Evolutionary conservation across 202 grass and related monocot species (phyloP).

Genomic region (Zizania palustris): DNA sequence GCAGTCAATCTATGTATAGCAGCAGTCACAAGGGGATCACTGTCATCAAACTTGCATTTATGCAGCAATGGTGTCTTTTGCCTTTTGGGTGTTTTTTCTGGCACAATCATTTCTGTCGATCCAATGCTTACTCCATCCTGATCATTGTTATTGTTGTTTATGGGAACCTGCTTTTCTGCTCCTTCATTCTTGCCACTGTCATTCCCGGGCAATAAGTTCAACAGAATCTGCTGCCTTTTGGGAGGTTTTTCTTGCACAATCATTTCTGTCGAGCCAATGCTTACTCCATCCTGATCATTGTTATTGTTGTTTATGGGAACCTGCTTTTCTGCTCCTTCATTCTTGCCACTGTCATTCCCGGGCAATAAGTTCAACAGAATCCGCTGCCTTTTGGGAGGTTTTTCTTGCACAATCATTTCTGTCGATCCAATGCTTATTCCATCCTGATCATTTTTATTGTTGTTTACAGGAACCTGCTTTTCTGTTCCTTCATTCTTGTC

Average conservation of each 20-base stretch:
- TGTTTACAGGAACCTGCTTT: too few species aligned
- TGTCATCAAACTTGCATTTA: constrained; percentile 52
- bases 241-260: too few species aligned
- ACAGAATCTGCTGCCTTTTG: constrained; percentile 15
- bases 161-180: constrained; percentile 17
- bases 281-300: too few species aligned
- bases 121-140: constrained; percentile 40
- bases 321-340: too few species aligned
- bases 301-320: too few species aligned
- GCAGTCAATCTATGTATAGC: constrained; percentile 57
- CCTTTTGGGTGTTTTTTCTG: constrained; percentile 15
- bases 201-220: background rate
- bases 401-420: background rate
- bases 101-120: constrained; percentile 11
- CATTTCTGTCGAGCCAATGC: background rate
- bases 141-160: constrained; percentile 11
- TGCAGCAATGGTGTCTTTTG: constrained; percentile 38
- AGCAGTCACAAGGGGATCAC: constrained; percentile 75
- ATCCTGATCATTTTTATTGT: too few species aligned
- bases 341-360: too few species aligned
- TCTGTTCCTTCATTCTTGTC: too few species aligned
- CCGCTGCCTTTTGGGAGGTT: too few species aligned
- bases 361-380: too few species aligned
- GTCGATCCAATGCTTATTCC: background rate
- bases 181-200: constrained; percentile 12